Evolutionary conservation across 2,329 filamentous ascomycete species (phyloP).

Genomic region (Magnaporthiopsis incrustans): DNA sequence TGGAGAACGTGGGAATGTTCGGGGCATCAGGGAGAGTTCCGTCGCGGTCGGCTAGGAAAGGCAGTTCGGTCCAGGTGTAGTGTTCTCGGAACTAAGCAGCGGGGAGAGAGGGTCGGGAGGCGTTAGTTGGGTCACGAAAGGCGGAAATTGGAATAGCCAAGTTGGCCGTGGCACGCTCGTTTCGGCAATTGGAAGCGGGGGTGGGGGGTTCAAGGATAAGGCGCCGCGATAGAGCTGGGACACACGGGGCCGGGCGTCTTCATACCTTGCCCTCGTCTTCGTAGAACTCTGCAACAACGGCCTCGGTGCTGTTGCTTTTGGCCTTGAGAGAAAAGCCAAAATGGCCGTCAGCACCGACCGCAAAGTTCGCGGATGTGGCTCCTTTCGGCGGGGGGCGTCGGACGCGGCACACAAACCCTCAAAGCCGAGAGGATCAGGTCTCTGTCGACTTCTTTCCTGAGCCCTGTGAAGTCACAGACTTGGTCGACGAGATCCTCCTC

Average conservation of each 20-base stretch:
- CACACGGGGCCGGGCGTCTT: neutral
- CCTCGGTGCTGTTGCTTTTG: slow-evolving; percentile 37
- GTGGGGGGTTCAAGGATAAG: neutral
- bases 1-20: slow-evolving; percentile 39
- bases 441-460: slow-evolving; percentile 28
- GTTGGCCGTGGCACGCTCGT: neutral
- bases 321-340: slow-evolving; percentile 20
- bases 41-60: slow-evolving; percentile 45
- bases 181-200: neutral
- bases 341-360: neutral
- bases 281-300: slow-evolving; percentile 44
- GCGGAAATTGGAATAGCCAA: neutral
- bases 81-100: slow-evolving; percentile 33
- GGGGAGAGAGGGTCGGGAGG: neutral
- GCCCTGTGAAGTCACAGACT: slow-evolving; percentile 33
- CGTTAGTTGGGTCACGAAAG: neutral
- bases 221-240: neutral
- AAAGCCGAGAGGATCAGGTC: slow-evolving; percentile 32
- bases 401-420: slow-evolving; percentile 18
- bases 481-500: slow-evolving; percentile 29
- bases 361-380: neutral
- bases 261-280: slow-evolving; percentile 37
- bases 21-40: slow-evolving; percentile 21
- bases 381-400: neutral
- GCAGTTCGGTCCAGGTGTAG: slow-evolving; percentile 48